Evolutionary conservation across 768 basidiomycete genomes (phyloP).

Genomic region (Sarcodon sp.): DNA sequence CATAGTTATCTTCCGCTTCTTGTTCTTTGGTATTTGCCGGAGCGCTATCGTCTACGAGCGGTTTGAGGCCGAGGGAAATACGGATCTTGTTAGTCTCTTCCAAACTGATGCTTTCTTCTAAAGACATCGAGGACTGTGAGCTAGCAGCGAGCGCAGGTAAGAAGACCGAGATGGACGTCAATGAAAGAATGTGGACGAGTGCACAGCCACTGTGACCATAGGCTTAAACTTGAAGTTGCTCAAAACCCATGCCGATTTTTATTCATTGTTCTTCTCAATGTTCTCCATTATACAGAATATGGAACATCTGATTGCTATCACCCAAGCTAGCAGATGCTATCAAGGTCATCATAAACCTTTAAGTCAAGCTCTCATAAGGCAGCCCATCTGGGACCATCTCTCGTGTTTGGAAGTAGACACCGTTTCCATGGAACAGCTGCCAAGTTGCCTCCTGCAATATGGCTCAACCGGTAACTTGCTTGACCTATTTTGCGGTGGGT

Average conservation of each 20-base stretch:
- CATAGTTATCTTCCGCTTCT: slow-evolving; percentile 81
- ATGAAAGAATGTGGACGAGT: no score
- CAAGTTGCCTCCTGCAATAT: slow-evolving; percentile 25
- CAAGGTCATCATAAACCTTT: slow-evolving; percentile 47
- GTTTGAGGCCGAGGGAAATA: slow-evolving; percentile 86
- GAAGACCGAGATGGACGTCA: no score
- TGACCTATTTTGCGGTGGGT: slow-evolving; percentile 32
- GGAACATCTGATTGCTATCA: slow-evolving; percentile 26
- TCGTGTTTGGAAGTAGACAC: slow-evolving; percentile 43
- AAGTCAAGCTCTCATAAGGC: slow-evolving; percentile 64
- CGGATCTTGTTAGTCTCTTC: slow-evolving; percentile 97
- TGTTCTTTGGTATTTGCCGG: slow-evolving; percentile 68
- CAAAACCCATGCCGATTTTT: no score
- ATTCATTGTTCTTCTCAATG: no score
- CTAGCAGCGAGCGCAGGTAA: no score
- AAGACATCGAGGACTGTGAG: slow-evolving; percentile 19
- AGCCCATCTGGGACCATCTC: slow-evolving; percentile 52
- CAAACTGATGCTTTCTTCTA: slow-evolving; percentile 84
- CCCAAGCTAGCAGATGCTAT: slow-evolving; percentile 41
- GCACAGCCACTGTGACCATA: no score
- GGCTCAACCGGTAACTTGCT: neutral
- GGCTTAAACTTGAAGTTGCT: no score
- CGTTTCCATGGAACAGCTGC: slow-evolving; percentile 41
- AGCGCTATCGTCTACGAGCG: slow-evolving; percentile 71
- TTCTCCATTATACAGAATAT: no score